Percentiles rank a stretch among this genome's conserved stretches.
Conservation (phyloP, 305 asterid species). For the Fraxinus platypoda region DNA sequence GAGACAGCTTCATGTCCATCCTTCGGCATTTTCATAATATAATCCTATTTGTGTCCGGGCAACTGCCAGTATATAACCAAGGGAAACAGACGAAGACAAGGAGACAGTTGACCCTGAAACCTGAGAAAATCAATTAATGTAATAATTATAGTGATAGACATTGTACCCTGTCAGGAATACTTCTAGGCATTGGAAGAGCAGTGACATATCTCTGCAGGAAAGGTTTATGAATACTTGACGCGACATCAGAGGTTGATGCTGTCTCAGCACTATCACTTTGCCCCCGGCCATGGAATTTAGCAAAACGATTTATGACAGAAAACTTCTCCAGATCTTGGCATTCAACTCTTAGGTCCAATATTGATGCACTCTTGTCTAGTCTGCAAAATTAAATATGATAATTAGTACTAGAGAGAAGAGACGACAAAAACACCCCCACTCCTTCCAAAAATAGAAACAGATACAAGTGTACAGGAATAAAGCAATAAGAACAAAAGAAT, state of each 20-base stretch:
- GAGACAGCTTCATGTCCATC: constrained; percentile 30
- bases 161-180: constrained; percentile 71
- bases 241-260: constrained; percentile 50
- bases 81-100: constrained; percentile 21
- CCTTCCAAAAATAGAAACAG: background rate
- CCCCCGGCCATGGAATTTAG: constrained; percentile 82
- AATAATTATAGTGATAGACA: constrained; percentile 66
- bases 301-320: constrained; percentile 80
- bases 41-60: constrained; percentile 35
- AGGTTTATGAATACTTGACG: constrained; percentile 44
- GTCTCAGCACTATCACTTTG: constrained; percentile 52
- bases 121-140: constrained; percentile 30
- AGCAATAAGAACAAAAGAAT: background rate
- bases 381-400: constrained; percentile 37
- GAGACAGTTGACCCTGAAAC: constrained; percentile 18
- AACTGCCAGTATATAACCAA: constrained; percentile 41
- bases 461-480: background rate
- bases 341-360: constrained; percentile 69
- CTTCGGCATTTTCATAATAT: constrained; percentile 37
- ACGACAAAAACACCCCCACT: background rate
- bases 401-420: background rate
- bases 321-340: constrained; percentile 86
- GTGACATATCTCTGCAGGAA: constrained; percentile 71
- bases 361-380: constrained; percentile 66
- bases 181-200: constrained; percentile 69